Base-by-base conservation (phyloP, 306 rosid genomes). In the Prunus mume region DNA sequence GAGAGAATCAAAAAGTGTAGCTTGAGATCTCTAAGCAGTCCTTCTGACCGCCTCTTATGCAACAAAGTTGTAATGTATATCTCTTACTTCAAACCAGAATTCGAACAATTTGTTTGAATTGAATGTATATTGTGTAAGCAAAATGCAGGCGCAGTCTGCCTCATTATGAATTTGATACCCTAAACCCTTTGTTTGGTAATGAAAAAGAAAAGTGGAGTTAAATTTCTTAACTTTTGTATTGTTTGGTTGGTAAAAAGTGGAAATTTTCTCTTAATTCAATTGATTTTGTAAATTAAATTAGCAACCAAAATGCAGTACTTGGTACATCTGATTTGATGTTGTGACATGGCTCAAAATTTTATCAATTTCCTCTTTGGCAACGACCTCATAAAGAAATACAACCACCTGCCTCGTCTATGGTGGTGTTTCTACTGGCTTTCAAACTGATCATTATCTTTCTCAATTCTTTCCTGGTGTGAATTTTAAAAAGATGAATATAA, bases 31-130 rank as follows among this genome's bases (percentile, higher is more conserved):
- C 34, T 38, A 38, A 38, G 43, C 43, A 38, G 43, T 38, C 43
- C 43, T 38, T 38, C 43, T 38, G 43, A 38, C 43, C 9, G 43
- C 43, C 43, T 38, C 43, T 7, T 38, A 38, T 6, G 43, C 43
- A n/a, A 61, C 61, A 71, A 20, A 76, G 49, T 78, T 76, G 78
- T 64, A 46, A 65, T 54, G 43, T 79, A 73, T 69, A 45, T 77
- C 51, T 75, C 22, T 69, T 71, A 63, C 20, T 75, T 47, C 7
- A 55, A 65, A 73, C 81, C 78, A 76, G 66, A 71, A 55, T 54
- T 32, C 30, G 62, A 76, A 73, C 72, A 52, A 77, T n/a, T 76
- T 28, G 69, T 73, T 62, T 49, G 74, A 71, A 68, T 50, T 82
- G 78, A 61, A 30, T 46, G 77, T 71, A 34, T 56, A 76, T 79